A percentile compares a stretch with the other conserved stretches of the same genome.
phyloP scores from a whole-genome alignment of 192 early-diverging fungal genomes.

The Rhizophagus clarus region DNA sequence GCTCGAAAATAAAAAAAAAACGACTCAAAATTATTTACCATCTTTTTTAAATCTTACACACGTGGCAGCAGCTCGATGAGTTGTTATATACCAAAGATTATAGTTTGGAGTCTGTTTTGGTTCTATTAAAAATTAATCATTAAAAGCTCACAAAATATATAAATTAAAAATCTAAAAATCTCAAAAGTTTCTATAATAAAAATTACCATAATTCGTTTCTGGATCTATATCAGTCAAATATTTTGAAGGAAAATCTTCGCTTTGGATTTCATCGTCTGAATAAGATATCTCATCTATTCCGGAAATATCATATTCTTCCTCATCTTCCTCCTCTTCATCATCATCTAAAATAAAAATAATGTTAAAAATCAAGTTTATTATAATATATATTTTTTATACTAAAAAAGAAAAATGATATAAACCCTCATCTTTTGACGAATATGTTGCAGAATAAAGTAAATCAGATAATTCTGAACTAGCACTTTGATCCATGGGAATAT shows the following conservation, averaged over 20 bases:
- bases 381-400: neutral
- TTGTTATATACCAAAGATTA: constrained; percentile 70
- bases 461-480: constrained; percentile 64
- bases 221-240: constrained; percentile 37
- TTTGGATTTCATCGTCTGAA: constrained; percentile 31
- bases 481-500: constrained; percentile 59
- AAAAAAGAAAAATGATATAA: neutral
- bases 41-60: constrained; percentile 65
- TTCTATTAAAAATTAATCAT: constrained; percentile 21
- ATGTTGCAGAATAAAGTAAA: constrained; percentile 61
- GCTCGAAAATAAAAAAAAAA: neutral
- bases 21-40: constrained; percentile 46
- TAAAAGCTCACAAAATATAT: neutral
- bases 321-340: constrained; percentile 44
- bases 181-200: constrained; percentile 27
- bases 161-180: constrained; percentile 8
- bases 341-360: constrained; percentile 31
- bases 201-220: constrained; percentile 37
- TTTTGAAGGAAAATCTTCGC: constrained; percentile 31
- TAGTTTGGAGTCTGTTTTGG: constrained; percentile 56
- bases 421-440: constrained; percentile 62
- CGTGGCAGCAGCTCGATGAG: constrained; percentile 74
- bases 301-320: constrained; percentile 39
- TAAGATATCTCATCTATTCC: constrained; percentile 32
- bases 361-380: constrained; percentile 25